Evolutionary conservation across 2,329 filamentous ascomycete genomes (phyloP).

Genomic region (Fusarium sp.): DNA sequence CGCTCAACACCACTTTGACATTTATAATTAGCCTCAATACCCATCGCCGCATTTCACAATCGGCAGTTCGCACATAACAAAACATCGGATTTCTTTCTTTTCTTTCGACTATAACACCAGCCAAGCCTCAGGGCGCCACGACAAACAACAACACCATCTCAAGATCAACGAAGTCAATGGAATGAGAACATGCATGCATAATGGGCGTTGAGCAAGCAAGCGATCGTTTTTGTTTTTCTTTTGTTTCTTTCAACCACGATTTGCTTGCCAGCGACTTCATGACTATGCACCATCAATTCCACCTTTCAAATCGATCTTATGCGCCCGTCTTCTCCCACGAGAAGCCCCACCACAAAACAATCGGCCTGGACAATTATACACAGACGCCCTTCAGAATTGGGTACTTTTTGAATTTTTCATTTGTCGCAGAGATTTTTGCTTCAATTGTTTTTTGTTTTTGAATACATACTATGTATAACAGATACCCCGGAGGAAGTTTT

Average conservation of each 20-base stretch:
- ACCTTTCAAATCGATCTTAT: slow-evolving; percentile 25
- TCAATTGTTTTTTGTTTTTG: slow-evolving; percentile 30
- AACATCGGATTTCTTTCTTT: slow-evolving; percentile 22
- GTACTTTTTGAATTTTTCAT: slow-evolving; percentile 33
- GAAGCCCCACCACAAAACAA: slow-evolving; percentile 8
- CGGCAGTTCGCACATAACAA: slow-evolving; percentile 28
- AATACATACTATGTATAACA: slow-evolving; percentile 46
- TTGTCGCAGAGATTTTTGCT: slow-evolving; percentile 36
- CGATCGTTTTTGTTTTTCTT: slow-evolving; percentile 35
- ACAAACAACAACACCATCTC: slow-evolving; percentile 23
- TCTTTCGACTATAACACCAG: slow-evolving; percentile 26
- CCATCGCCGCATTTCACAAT: slow-evolving; percentile 1
- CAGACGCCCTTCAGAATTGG: slow-evolving; percentile 7
- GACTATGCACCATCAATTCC: slow-evolving; percentile 28
- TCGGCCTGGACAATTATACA: slow-evolving; percentile 29
- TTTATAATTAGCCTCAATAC: neutral
- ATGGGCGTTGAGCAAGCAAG: slow-evolving; percentile 44
- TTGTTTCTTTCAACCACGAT: slow-evolving; percentile 26
- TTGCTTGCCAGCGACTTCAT: slow-evolving; percentile 29
- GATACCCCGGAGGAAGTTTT: slow-evolving; percentile 47
- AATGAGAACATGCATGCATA: slow-evolving; percentile 39
- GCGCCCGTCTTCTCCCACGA: neutral
- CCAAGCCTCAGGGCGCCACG: slow-evolving; percentile 36
- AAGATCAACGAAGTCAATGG: slow-evolving; percentile 36
- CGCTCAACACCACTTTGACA: neutral